Evolutionary conservation across 768 basidiomycete genomes (phyloP).

Genomic region (Clavulina sp.): DNA sequence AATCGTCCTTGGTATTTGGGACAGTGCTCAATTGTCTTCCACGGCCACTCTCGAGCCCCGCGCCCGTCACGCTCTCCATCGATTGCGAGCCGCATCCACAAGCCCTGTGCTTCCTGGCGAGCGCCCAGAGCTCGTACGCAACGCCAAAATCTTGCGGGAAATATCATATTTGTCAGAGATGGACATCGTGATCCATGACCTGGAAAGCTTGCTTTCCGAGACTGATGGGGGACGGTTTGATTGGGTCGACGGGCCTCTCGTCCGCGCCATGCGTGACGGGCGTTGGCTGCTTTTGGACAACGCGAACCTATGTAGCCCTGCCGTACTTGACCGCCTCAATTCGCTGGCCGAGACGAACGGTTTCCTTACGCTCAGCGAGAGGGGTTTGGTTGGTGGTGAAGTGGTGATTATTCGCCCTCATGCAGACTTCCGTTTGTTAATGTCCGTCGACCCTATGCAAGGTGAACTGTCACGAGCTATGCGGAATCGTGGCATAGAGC

Average conservation of each 20-base stretch:
- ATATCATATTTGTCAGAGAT: too few species aligned
- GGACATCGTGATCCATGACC: too few species aligned
- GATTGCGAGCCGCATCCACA: too few species aligned
- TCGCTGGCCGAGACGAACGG: conserved; percentile 86
- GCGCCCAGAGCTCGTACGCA: too few species aligned
- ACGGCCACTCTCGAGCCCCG: too few species aligned
- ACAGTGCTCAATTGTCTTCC: neutral
- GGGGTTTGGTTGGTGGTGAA: conserved; percentile 62
- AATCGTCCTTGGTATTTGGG: neutral
- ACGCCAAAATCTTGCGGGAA: too few species aligned
- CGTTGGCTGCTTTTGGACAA: conserved; percentile 83
- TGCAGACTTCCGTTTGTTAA: conserved; percentile 78
- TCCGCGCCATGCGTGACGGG: conserved; percentile 70
- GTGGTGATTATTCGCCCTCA: conserved; percentile 68
- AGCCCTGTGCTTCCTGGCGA: too few species aligned
- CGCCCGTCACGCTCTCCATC: too few species aligned
- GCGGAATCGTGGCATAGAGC: conserved; percentile 91
- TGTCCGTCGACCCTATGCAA: conserved; percentile 78
- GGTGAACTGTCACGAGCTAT: conserved; percentile 95
- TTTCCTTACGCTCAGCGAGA: conserved; percentile 67
- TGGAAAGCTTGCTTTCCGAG: too few species aligned
- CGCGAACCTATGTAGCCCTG: conserved; percentile 88
- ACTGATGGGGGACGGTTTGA: conserved; percentile 39
- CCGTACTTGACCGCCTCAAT: conserved; percentile 91
- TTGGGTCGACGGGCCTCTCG: conserved; percentile 89